Base-by-base conservation (phyloP, 345 rosid genomes). In the Theobroma cacao region DNA sequence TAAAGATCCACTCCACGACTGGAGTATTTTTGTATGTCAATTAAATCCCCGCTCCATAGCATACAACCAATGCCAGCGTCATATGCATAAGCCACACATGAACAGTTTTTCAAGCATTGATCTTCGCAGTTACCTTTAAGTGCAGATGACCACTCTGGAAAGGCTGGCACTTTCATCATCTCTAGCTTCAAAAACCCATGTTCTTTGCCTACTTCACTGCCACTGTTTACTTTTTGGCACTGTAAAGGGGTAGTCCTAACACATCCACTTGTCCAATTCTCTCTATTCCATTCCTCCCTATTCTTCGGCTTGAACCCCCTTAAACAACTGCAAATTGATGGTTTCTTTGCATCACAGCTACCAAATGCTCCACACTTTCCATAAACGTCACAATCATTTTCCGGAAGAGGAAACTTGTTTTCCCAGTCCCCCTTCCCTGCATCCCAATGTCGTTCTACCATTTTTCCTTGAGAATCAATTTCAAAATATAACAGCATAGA, bases 231-330 rank as follows among this genome's bases (percentile, higher is more conserved):
- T 45, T 78, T 82, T 38, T 80, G 48, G 30, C 94, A 90, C 52
- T 67, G 73, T 75, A 89, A 41, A 10, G 56, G 36, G 24, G n/a
- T 81, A 72, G 17, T 83, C 69, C 90, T 88, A 8, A 72, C 79
- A 62, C 96, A 88, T 3, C 94, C 94, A 66, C 81, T 62, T 2
- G 48, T 83, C 91, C 89, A 90, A 13, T 82, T 84, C 34, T 86
- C 58, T 24, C 2, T 52, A 0, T 5, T 52, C 91, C 92, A 90
- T 65, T 85, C 90, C 52, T 75, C 48, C n/a, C 50, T 10, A 83
- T 77, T 83, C 36, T 48, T 87, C 0, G 97, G 93, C 38, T 67
- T 78, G 79, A 86, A 90, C 26, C 97, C 91, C 71, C 33, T 77
- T 31, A 88, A 55, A 48, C 94, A 92, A 59, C 79, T 84, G 77